These are phyloP conservation scores for Penstemon eatonii DNA, from an alignment of 257 asterid genomes.

Conservation along the genomic window DNA sequence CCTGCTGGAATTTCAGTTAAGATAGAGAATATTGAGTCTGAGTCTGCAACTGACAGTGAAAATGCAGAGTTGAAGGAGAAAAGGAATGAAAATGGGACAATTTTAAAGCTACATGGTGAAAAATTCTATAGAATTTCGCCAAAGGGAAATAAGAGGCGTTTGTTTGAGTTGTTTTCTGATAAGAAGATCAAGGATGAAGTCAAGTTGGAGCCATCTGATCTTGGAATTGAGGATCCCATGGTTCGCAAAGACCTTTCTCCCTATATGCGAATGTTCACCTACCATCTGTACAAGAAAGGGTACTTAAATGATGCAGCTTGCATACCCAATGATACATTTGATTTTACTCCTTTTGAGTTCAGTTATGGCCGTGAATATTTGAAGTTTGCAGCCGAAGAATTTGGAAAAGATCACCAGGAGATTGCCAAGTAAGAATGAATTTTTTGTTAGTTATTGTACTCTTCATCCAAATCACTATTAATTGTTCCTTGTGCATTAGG, in stretches of 20 bases:
- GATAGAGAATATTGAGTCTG: no score
- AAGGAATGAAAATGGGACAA: neutral
- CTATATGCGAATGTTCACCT: constrained; percentile 56
- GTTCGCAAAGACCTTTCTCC: constrained; percentile 58
- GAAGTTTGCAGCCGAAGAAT: constrained; percentile 57
- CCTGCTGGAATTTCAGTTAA: no score
- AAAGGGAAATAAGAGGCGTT: constrained; percentile 21
- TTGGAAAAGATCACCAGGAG: constrained; percentile 66
- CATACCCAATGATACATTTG: constrained; percentile 43
- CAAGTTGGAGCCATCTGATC: constrained; percentile 22
- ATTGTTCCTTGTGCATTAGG: neutral
- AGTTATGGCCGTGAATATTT: constrained; percentile 58
- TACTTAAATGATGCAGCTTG: constrained; percentile 56
- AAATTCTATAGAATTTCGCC: neutral
- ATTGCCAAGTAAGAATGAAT: constrained; percentile 61
- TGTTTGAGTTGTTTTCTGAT: constrained; percentile 41
- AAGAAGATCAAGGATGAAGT: constrained; percentile 15
- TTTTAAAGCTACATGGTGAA: constrained; percentile 6
- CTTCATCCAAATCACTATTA: neutral
- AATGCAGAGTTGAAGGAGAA: no score
- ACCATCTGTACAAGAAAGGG: constrained; percentile 49
- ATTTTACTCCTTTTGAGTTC: constrained; percentile 45
- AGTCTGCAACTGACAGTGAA: no score
- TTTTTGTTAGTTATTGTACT: neutral
- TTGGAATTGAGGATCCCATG: constrained; percentile 43